Conservation (phyloP, 1,139 yeast species). For the Cylindricascospora bacillispora region DNA sequence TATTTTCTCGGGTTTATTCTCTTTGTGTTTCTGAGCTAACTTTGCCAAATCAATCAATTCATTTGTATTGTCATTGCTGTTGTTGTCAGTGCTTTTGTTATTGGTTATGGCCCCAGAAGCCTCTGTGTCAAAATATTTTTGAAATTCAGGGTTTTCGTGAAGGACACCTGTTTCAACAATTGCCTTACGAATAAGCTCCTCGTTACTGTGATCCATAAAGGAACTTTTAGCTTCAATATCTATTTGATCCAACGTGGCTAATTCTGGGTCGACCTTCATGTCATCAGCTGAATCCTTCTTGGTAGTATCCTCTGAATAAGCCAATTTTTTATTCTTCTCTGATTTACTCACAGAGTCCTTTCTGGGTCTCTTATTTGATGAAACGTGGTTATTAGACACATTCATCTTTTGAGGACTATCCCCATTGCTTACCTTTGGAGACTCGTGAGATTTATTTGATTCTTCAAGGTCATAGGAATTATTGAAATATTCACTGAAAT, state of each 20-base stretch:
- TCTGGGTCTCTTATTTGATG: no score
- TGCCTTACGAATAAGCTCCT: not conserved
- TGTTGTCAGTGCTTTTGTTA: not conserved
- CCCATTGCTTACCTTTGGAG: no score
- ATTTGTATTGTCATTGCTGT: not conserved
- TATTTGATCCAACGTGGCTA: not conserved
- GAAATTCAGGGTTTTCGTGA: not conserved
- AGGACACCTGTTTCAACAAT: not conserved
- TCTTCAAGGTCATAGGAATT: no score
- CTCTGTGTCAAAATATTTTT: not conserved
- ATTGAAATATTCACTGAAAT: no score
- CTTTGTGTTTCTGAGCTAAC: not conserved
- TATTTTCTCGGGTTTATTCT: not conserved
- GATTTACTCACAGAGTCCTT: not conserved
- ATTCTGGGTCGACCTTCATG: not conserved
- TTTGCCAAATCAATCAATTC: no score
- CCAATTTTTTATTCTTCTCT: conserved; percentile 8
- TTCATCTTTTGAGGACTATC: no score
- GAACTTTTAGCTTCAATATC: not conserved
- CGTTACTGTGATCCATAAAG: not conserved
- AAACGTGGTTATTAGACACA: no score
- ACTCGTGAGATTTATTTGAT: no score
- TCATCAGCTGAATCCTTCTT: conserved; percentile 12
- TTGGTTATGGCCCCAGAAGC: not conserved
- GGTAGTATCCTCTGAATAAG: conserved; percentile 8